A percentile compares a stretch with the other conserved stretches of the same genome.
phyloP scores from a whole-genome alignment of 495 filamentous ascomycete genomes.

The Penicillium fimorum region DNA sequence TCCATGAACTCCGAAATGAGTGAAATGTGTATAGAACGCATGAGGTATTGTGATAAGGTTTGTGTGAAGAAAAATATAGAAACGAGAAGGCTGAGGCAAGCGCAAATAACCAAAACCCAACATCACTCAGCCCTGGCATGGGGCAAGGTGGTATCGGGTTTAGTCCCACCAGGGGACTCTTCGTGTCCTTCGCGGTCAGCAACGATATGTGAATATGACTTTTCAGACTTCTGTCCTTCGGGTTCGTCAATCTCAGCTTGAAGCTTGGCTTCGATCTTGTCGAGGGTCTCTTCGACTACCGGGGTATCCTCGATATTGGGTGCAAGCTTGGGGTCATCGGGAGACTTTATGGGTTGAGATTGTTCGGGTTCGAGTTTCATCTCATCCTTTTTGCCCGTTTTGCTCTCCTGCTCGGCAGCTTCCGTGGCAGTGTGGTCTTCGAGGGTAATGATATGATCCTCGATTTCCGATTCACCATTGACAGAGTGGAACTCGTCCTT shows the following conservation, averaged over 20 bases:
- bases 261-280: slow-evolving; percentile 8
- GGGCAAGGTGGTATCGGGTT: slow-evolving; percentile 3
- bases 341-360: neutral
- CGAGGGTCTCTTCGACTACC: slow-evolving; percentile 5
- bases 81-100: neutral
- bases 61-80: neutral
- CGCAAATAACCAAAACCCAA: neutral
- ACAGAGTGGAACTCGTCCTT: slow-evolving; percentile 53
- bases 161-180: slow-evolving; percentile 1
- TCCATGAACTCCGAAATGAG: neutral
- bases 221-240: neutral
- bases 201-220: neutral
- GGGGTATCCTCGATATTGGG: slow-evolving; percentile 6
- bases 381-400: neutral
- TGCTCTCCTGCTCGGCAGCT: neutral
- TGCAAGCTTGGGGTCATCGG: neutral
- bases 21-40: neutral
- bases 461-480: slow-evolving; percentile 1
- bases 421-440: slow-evolving; percentile 3
- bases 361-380: neutral
- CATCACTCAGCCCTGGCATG: slow-evolving; percentile 5
- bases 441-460: neutral
- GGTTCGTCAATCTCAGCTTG: neutral
- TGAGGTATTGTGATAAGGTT: slow-evolving; percentile 8
- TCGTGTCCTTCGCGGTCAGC: neutral